phyloP scores from a whole-genome alignment of 345 rosid species.

The Hirschfeldia incana region DNA sequence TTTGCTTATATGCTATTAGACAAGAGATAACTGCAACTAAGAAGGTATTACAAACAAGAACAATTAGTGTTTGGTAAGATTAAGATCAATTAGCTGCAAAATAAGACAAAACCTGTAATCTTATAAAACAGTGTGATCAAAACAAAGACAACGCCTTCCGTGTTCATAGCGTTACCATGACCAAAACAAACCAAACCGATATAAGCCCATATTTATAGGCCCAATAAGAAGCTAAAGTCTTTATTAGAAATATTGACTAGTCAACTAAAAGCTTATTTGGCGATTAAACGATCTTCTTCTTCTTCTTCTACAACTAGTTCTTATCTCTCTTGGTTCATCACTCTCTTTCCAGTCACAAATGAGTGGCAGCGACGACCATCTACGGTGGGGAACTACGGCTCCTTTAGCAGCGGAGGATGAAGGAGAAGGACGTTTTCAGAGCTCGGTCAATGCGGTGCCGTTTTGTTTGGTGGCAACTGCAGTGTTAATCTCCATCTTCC shows the following conservation, averaged over 20 bases:
- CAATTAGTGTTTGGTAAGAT: neutral
- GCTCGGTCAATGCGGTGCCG: slow-evolving; percentile 83
- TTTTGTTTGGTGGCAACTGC: slow-evolving; percentile 87
- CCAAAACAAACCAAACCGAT: slow-evolving; percentile 11
- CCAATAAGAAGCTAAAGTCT: neutral
- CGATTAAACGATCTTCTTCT: neutral
- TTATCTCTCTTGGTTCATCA: neutral
- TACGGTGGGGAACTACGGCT: slow-evolving; percentile 2
- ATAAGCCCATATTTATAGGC: neutral
- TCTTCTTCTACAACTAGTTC: neutral
- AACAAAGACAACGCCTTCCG: slow-evolving; percentile 20
- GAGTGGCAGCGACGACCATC: slow-evolving; percentile 13
- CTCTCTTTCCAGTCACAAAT: slow-evolving; percentile 21
- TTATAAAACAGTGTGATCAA: slow-evolving; percentile 17
- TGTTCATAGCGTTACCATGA: slow-evolving; percentile 34
- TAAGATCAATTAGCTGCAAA: neutral
- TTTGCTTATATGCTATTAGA: neutral
- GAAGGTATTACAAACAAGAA: neutral
- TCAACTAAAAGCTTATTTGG: slow-evolving; percentile 14
- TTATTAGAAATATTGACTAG: slow-evolving; percentile 2
- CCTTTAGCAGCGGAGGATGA: slow-evolving; percentile 45
- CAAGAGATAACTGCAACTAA: neutral
- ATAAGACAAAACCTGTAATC: neutral
- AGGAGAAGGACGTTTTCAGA: slow-evolving; percentile 63
- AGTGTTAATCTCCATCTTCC: slow-evolving; percentile 79